phyloP scores from a whole-genome alignment of 441 rosid genomes.

The Erysimum pusillum region DNA sequence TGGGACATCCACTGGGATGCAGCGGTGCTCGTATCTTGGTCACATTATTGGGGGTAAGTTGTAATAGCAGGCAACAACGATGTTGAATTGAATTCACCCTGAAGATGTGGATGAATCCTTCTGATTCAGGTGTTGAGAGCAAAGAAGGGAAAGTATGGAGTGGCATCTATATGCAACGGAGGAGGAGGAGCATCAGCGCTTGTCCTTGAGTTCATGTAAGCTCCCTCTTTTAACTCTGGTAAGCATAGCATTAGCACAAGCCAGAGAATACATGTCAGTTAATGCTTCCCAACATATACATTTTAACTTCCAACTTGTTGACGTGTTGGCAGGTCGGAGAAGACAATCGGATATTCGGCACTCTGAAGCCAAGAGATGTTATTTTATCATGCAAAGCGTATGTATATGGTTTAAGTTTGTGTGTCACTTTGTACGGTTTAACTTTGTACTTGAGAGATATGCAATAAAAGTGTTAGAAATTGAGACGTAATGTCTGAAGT shows the following conservation, averaged over 20 bases:
- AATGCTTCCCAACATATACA: background rate
- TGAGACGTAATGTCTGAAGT: background rate
- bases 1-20: slow-evolving; percentile 97
- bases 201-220: slow-evolving; percentile 92
- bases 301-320: slow-evolving; percentile 2
- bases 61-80: slow-evolving; percentile 21
- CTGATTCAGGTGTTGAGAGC: slow-evolving; percentile 76
- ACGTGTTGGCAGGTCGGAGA: slow-evolving; percentile 32
- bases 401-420: slow-evolving; percentile 10
- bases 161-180: slow-evolving; percentile 89
- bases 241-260: slow-evolving; percentile 32
- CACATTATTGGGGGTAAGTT: slow-evolving; percentile 87
- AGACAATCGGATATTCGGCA: slow-evolving; percentile 38
- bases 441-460: slow-evolving; percentile 27
- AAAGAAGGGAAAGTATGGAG: slow-evolving; percentile 83
- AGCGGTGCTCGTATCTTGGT: slow-evolving; percentile 87
- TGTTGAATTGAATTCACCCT: slow-evolving; percentile 20
- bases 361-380: slow-evolving; percentile 36
- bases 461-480: slow-evolving; percentile 28
- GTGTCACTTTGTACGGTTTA: slow-evolving; percentile 4
- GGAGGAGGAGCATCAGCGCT: slow-evolving; percentile 98
- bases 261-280: background rate
- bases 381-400: background rate
- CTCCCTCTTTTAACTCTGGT: slow-evolving; percentile 47
- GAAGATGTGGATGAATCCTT: slow-evolving; percentile 29